A percentile compares a stretch with the other conserved stretches of the same genome.
phyloP scores from a whole-genome alignment of 305 asterid species.

The Fraxinus baroniana region DNA sequence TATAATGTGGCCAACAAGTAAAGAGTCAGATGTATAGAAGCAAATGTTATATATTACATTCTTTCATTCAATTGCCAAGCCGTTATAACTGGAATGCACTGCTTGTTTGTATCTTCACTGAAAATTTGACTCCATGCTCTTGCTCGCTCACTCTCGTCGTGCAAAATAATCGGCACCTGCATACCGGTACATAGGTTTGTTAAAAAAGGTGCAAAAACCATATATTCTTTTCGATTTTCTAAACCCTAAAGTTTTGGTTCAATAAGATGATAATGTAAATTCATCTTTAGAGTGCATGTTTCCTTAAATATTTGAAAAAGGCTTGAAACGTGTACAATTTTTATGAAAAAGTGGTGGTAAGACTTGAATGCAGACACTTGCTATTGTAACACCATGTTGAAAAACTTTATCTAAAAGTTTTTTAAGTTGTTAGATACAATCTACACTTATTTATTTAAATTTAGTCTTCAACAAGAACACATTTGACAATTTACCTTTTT shows the following conservation, averaged over 20 bases:
- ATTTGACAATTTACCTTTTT: neutral
- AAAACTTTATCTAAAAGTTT: neutral
- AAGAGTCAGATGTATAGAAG: neutral
- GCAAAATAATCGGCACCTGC: conserved; percentile 85
- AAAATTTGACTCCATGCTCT: conserved; percentile 82
- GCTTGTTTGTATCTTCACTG: conserved; percentile 79
- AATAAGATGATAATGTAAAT: neutral
- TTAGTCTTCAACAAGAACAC: neutral
- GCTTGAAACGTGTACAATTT: neutral
- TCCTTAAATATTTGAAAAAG: neutral
- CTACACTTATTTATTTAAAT: neutral
- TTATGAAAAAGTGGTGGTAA: neutral
- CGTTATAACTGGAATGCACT: conserved; percentile 83
- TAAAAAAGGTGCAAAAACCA: neutral
- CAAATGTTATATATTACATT: conserved; percentile 46
- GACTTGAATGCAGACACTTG: neutral
- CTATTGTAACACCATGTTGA: neutral
- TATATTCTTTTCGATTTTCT: neutral
- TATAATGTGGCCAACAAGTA: neutral
- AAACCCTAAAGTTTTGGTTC: neutral
- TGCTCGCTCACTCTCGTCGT: conserved; percentile 78
- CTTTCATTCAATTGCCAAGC: conserved; percentile 98
- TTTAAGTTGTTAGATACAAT: neutral
- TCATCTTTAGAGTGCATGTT: neutral
- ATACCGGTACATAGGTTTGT: neutral